Percentiles rank a stretch among this genome's conserved stretches.
These are phyloP conservation scores for Tephrocybe sp. DNA, from an alignment of 768 basidiomycete genomes.

Conservation along the genomic window DNA sequence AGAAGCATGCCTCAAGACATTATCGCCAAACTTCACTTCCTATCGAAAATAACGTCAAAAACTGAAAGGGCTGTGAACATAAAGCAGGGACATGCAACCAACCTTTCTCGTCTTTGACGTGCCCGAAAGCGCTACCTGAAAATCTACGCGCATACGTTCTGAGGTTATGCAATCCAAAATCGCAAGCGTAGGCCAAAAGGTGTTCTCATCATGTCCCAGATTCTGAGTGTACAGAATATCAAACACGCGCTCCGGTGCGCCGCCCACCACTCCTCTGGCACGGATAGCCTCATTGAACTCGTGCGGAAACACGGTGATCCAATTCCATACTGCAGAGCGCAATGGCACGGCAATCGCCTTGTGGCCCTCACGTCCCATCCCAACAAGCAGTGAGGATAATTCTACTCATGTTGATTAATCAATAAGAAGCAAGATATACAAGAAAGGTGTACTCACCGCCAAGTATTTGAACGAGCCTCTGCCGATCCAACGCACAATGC, in stretches of 20 bases:
- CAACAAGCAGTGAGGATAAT: constrained; percentile 76
- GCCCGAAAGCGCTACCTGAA: constrained; percentile 34
- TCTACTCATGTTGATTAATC: constrained; percentile 39
- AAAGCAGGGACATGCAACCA: background rate
- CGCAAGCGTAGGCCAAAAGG: constrained; percentile 80
- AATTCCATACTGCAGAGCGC: constrained; percentile 84
- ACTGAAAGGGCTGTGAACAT: background rate
- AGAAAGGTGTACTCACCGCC: constrained; percentile 44
- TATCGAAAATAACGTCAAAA: constrained; percentile 12
- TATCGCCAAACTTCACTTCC: constrained; percentile 62
- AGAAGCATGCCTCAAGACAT: constrained; percentile 55
- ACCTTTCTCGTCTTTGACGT: constrained; percentile 38
- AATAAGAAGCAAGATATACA: background rate
- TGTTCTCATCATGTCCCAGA: constrained; percentile 42
- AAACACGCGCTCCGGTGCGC: constrained; percentile 82
- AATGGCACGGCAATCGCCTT: constrained; percentile 69
- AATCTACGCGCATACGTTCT: constrained; percentile 64
- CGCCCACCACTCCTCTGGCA: constrained; percentile 65
- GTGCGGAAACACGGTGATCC: constrained; percentile 75
- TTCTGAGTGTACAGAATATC: constrained; percentile 65
- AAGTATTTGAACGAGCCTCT: constrained; percentile 65
- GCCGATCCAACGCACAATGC: constrained; percentile 70
- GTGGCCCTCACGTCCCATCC: constrained; percentile 75
- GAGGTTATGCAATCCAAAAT: constrained; percentile 72
- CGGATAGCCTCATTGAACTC: constrained; percentile 77